Conservation (phyloP, 1,284 basidiomycete genomes). For the Sporisorium reilianum region DNA sequence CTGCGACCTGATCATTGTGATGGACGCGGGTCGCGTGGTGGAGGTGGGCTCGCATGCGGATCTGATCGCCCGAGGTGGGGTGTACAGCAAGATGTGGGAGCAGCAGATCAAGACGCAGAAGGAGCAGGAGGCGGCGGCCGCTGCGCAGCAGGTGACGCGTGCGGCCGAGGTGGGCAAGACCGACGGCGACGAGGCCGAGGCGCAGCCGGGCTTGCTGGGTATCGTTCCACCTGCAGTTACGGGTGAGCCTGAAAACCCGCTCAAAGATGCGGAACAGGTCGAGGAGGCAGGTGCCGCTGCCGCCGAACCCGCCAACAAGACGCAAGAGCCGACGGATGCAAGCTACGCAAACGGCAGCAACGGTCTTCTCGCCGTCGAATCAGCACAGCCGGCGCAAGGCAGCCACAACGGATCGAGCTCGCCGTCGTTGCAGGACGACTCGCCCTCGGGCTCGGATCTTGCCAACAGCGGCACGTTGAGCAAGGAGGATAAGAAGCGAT, state of each 20-base stretch:
- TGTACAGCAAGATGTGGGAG: conserved; percentile 64
- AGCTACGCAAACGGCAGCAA: conserved; percentile 8
- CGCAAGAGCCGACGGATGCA: conserved; percentile 10
- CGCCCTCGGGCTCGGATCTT: conserved; percentile 40
- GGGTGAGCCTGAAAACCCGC: conserved; percentile 42
- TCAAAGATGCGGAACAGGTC: conserved; percentile 10
- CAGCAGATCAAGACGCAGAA: conserved; percentile 68
- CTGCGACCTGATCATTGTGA: conserved; percentile 64
- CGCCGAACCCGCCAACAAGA: conserved; percentile 18
- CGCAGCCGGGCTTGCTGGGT: conserved; percentile 43
- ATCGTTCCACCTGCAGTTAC: conserved; percentile 44
- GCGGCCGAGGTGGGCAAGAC: conserved; percentile 9
- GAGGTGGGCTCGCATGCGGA: conserved; percentile 65
- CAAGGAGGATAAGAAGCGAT: conserved; percentile 46
- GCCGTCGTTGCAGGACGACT: conserved; percentile 32
- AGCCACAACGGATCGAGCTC: conserved; percentile 28
- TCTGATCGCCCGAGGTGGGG: conserved; percentile 55
- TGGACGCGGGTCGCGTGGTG: conserved; percentile 56
- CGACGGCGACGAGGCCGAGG: background rate
- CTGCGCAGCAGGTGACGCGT: conserved; percentile 21
- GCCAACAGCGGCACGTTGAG: conserved; percentile 36
- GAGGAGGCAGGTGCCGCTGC: conserved; percentile 7
- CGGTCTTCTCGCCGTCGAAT: conserved; percentile 12
- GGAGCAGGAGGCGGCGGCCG: conserved; percentile 61
- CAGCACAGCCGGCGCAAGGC: conserved; percentile 1